A percentile compares a stretch with the other conserved stretches of the same genome.
phyloP scores from a whole-genome alignment of 169 alveolate genomes.

The Theileria equi region DNA sequence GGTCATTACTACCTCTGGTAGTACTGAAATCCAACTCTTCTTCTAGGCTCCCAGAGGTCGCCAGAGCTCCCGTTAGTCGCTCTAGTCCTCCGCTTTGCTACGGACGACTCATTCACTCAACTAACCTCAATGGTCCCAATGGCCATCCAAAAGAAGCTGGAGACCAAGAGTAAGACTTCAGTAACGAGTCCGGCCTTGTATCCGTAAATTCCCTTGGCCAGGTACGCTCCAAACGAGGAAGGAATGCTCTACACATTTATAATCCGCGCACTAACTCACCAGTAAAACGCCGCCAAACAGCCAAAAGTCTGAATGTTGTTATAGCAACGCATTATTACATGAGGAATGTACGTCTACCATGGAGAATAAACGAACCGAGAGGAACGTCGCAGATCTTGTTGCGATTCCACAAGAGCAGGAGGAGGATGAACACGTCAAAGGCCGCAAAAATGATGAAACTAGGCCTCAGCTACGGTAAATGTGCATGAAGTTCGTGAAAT shows the following conservation, averaged over 20 bases:
- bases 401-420: conserved; percentile 10
- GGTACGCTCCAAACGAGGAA: conserved; percentile 49
- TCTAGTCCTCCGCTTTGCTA: too few relatives aligned
- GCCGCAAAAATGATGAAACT: conserved; percentile 29
- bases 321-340: not conserved
- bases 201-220: conserved; percentile 32
- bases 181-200: conserved; percentile 15
- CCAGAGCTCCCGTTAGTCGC: too few relatives aligned
- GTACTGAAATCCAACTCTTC: too few relatives aligned
- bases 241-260: conserved; percentile 43
- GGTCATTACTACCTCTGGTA: too few relatives aligned
- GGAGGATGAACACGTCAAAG: conserved; percentile 19
- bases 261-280: conserved; percentile 6
- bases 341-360: not conserved
- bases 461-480: conserved; percentile 39
- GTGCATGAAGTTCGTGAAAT: not conserved
- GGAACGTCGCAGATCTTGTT: conserved; percentile 62
- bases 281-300: conserved; percentile 38
- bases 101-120: too few relatives aligned
- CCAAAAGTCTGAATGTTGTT: conserved; percentile 38
- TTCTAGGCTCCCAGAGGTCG: too few relatives aligned
- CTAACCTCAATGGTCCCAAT: conserved; percentile 56
- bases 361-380: conserved; percentile 23
- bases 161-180: conserved; percentile 39
- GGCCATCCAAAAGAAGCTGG: conserved; percentile 67